Percentiles rank a stretch among this genome's conserved stretches.
These are phyloP conservation scores for Colletotrichum costaricense DNA, from an alignment of 2,329 filamentous ascomycete genomes.

Conservation along the genomic window DNA sequence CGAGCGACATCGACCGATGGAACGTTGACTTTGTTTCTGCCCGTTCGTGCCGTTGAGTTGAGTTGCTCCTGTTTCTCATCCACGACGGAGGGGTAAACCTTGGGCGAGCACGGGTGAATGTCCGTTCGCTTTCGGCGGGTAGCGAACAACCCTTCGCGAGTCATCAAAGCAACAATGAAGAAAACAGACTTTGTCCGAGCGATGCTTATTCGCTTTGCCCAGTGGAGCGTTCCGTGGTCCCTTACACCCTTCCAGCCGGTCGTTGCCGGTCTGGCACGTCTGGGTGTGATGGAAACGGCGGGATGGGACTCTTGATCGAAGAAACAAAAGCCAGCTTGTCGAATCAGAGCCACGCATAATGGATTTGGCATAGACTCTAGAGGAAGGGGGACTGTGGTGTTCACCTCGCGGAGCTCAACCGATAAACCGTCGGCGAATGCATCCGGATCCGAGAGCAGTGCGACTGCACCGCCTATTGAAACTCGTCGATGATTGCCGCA, in stretches of 20 bases:
- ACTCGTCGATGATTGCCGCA: background rate
- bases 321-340: slow-evolving; percentile 10
- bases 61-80: slow-evolving; percentile 2
- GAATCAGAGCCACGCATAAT: slow-evolving; percentile 9
- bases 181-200: slow-evolving; percentile 26
- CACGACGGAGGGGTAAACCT: slow-evolving; percentile 5
- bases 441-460: background rate
- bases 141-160: background rate
- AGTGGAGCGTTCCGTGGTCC: slow-evolving; percentile 4
- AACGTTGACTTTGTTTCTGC: slow-evolving; percentile 14
- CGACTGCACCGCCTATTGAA: background rate
- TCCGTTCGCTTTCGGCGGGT: slow-evolving; percentile 18
- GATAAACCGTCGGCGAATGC: background rate
- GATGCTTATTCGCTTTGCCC: slow-evolving; percentile 2
- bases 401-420: background rate
- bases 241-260: background rate
- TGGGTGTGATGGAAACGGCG: slow-evolving; percentile 3
- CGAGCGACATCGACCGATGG: slow-evolving; percentile 4
- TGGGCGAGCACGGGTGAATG: background rate
- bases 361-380: background rate
- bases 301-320: background rate
- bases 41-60: background rate
- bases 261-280: background rate
- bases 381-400: background rate
- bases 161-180: slow-evolving; percentile 19